Conservation (phyloP, 2,329 filamentous ascomycete species). For the Colletotrichum paranaense region DNA sequence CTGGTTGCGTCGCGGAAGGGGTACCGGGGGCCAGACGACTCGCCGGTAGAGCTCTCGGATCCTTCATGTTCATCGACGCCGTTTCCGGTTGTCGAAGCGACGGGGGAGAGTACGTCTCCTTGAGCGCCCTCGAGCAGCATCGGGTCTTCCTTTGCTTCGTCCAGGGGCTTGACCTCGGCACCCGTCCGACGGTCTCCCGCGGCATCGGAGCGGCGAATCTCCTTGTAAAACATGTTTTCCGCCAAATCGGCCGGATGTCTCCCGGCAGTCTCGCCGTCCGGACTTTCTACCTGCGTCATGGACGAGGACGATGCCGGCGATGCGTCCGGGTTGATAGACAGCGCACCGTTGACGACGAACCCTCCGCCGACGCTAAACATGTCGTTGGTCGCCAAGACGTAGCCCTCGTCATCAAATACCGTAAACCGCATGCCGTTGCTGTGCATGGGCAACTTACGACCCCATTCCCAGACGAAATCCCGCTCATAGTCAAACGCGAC, state of each 20-base stretch:
- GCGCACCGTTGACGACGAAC: constrained; percentile 62
- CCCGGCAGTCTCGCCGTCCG: constrained; percentile 17
- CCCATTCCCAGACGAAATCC: constrained; percentile 64
- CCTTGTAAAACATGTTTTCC: constrained; percentile 64
- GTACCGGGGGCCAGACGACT: constrained; percentile 49
- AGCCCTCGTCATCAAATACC: constrained; percentile 60
- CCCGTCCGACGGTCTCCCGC: constrained; percentile 58
- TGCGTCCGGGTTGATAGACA: constrained; percentile 53
- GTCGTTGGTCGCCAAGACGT: constrained; percentile 60
- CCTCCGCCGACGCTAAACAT: constrained; percentile 64
- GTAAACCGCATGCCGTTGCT: constrained; percentile 65
- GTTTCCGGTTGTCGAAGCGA: background rate
- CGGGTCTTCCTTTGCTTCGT: constrained; percentile 32
- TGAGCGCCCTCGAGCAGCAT: constrained; percentile 9
- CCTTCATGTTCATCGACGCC: constrained; percentile 1
- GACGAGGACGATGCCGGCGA: constrained; percentile 26
- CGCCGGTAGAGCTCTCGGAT: constrained; percentile 31
- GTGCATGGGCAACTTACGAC: constrained; percentile 60
- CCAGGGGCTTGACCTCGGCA: constrained; percentile 52
- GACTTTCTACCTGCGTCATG: constrained; percentile 38
- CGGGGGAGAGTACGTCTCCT: background rate
- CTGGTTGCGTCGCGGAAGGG: constrained; percentile 60
- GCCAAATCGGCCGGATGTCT: constrained; percentile 59
- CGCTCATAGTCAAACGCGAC: constrained; percentile 61
- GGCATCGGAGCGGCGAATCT: constrained; percentile 58